Base-by-base conservation (phyloP, 768 basidiomycete genomes). In the Boletus coccyginus region DNA sequence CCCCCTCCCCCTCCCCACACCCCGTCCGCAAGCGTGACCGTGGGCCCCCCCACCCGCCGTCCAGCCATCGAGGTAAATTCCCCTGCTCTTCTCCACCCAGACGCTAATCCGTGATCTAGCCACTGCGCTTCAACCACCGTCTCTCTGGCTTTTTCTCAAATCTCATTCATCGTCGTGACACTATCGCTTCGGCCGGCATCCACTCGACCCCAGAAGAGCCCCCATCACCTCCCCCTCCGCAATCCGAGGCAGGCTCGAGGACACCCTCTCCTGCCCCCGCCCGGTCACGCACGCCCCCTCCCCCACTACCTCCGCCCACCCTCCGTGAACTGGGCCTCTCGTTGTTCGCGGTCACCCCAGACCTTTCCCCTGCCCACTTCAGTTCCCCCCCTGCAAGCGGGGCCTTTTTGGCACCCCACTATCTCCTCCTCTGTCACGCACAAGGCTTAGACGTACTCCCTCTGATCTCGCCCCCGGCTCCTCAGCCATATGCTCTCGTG, bases 381-480 rank as follows among this genome's bases (percentile, higher is more conserved):
- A 87, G 77, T 63, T 81, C 85, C 4, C 87, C 90, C 2, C 92
- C 92, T 8, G 76, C 80, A 1, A 89, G 83, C 55, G 92, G 92
- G 13, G 84, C 90, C 13, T 93, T 93, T 70, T 71, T 94, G 35
- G 78, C 84, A 0, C 92, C 92, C 3, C 87, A 92, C 64, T 92
- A 87, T 69, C 79, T 94, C 11, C 79, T 94, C 19, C 78, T 94
- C 43, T 94, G 92, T 60, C 92, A 94, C 65, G 76, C 88, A 3
- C 92, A 94, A 70, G 92, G 92, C 41, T 75, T 94, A 35, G 92
- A 94, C 69, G 89, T 94, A 3, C 75, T 94, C n/a, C 89, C 92
- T 3, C 75, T 94, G 31, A 69, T 80, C 12, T 85, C 87, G 0
- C 90, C 92, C 0, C 92, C 90, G 2, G 78, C 84, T 14, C 78